Percentiles rank a stretch among this genome's conserved stretches.
Conservation (phyloP, 1,284 basidiomycete species). For the Spongispora temasekensis region DNA sequence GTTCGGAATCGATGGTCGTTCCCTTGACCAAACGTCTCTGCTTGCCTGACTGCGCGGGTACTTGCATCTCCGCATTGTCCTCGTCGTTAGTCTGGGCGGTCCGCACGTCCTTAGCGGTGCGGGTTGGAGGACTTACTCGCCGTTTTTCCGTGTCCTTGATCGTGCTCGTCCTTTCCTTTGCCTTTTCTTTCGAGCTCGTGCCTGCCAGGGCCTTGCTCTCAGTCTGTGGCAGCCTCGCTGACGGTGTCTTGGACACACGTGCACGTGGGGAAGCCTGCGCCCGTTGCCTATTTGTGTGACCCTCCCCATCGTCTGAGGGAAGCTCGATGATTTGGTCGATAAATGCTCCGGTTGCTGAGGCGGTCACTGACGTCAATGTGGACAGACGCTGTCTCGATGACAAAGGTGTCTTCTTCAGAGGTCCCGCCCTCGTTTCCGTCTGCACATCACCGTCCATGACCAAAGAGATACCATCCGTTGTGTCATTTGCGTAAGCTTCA, state of each 20-base stretch:
- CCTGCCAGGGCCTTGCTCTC: slow-evolving; percentile 22
- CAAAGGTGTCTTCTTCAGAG: slow-evolving; percentile 12
- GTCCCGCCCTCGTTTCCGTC: slow-evolving; percentile 5
- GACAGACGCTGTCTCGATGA: not conserved
- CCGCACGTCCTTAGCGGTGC: not conserved
- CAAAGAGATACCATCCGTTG: slow-evolving; percentile 5
- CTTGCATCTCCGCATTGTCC: not conserved
- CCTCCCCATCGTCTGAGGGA: slow-evolving; percentile 14
- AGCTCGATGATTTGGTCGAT: slow-evolving; percentile 28
- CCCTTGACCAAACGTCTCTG: not conserved
- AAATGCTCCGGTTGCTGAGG: slow-evolving; percentile 14
- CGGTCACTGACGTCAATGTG: slow-evolving; percentile 1
- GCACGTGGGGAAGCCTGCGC: not conserved
- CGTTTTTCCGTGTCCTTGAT: not conserved
- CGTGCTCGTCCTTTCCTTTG: not conserved
- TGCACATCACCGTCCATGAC: not conserved
- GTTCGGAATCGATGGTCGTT: slow-evolving; percentile 1
- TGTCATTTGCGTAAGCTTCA: not conserved
- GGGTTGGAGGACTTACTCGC: not conserved
- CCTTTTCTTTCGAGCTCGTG: not conserved
- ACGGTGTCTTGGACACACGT: slow-evolving; percentile 10
- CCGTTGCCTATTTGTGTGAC: not conserved
- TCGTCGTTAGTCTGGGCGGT: not conserved
- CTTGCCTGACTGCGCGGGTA: not conserved
- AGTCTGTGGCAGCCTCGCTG: slow-evolving; percentile 1